Evolutionary conservation across 2,329 filamentous ascomycete genomes (phyloP), one percentile per base, ranked within the genome.

Genomic region (Exophiala sideris): DNA sequence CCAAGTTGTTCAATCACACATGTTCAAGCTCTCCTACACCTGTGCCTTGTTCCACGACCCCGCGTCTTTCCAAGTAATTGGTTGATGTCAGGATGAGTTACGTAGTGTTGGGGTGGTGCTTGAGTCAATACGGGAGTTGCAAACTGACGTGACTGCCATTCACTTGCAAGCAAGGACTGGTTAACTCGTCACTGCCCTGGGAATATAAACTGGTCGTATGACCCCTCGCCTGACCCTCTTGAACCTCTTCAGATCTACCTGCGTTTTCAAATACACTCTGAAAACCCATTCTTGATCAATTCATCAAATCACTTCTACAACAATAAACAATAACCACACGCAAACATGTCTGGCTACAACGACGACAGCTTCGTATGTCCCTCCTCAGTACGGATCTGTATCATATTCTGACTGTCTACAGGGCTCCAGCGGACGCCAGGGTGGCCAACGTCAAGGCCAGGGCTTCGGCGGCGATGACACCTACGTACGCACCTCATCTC

Each of bases 401-500:
- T 29, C 24, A 58, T 41, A 59, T 45, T 46, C 45, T 38, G 29
- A 16, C 41, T 9, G 24, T 34, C 35, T 9, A 41, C 34, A 36
- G 21, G 32, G 32, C 42, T 45, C 49, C 29, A 32, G 18, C 46
- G 50, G 36, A 57, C 51, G 46, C 24, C 12, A 18, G n/a, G 42
- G 50, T 33, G 20, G 48, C 48, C 47, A 58, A 52, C 49, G 53
- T 35, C 40, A 45, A 18, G 61, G 60, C 45, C 61, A 61, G 24
- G 59, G 61, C 32, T 63, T 59, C 50, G 62, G 58, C 29, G 60
- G 48, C 21, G 47, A 52, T 49, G 60, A 64, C 44, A 62, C 50
- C 56, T 64, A 61, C 47, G 61, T 62, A 45, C 8, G 53, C 46
- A 14, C 4, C 21, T n/a, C 12, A 35, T 20, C 29, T 36, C 40